These are phyloP conservation scores for Claviceps capensis DNA, from an alignment of 2,329 filamentous ascomycete genomes.

Conservation along the genomic window DNA sequence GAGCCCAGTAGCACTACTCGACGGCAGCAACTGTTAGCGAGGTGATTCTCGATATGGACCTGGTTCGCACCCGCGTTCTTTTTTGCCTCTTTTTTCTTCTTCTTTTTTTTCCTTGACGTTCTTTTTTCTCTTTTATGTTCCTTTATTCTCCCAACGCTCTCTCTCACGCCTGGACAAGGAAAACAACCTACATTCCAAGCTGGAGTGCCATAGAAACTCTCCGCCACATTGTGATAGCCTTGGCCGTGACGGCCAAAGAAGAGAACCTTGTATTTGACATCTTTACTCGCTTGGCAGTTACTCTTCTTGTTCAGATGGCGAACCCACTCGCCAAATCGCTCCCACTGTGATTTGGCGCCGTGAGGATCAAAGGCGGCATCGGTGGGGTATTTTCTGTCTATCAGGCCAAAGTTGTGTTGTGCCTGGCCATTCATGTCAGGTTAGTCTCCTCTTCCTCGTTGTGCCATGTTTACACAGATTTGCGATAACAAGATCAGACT, in stretches of 20 bases:
- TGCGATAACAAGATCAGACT: neutral
- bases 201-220: slow-evolving; percentile 52
- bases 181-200: slow-evolving; percentile 47
- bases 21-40: neutral
- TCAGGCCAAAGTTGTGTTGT: slow-evolving; percentile 49
- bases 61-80: too few relatives aligned
- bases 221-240: slow-evolving; percentile 49
- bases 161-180: neutral
- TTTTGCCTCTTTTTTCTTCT: neutral
- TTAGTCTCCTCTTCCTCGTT: neutral
- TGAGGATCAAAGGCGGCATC: slow-evolving; percentile 29
- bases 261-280: slow-evolving; percentile 49
- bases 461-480: neutral
- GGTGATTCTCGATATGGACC: neutral
- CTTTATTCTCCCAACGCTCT: too few relatives aligned
- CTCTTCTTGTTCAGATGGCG: slow-evolving; percentile 43
- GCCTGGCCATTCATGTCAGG: slow-evolving; percentile 25
- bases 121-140: too few relatives aligned
- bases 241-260: slow-evolving; percentile 59
- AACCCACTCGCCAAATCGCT: slow-evolving; percentile 48
- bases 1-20: slow-evolving; percentile 48
- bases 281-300: slow-evolving; percentile 20
- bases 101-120: neutral
- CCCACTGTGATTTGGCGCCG: slow-evolving; percentile 43
- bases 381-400: slow-evolving; percentile 46